A percentile compares a stretch with the other conserved stretches of the same genome.
These are phyloP conservation scores for Liquidambar formosana DNA, from an alignment of 164 flowering plant genomes.

Conservation along the genomic window DNA sequence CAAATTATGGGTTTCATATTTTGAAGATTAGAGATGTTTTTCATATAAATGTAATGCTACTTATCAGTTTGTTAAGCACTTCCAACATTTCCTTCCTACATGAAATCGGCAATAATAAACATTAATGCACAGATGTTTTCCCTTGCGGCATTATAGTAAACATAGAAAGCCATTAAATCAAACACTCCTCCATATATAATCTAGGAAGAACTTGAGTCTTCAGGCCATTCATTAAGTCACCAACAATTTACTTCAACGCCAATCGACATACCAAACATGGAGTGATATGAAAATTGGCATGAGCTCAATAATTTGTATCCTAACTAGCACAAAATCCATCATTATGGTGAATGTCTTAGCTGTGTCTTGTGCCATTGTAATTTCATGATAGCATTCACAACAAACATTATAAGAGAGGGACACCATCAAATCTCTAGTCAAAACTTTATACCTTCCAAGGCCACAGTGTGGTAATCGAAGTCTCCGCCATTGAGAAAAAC, in stretches of 20 bases:
- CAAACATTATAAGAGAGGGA: background rate
- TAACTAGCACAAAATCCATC: too few relatives aligned
- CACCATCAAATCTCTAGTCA: background rate
- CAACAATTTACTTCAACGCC: background rate
- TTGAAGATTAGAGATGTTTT: background rate
- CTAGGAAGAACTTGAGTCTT: too few relatives aligned
- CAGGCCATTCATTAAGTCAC: background rate
- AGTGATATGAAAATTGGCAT: too few relatives aligned
- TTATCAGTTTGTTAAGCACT: background rate
- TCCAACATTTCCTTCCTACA: background rate
- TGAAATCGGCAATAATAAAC: background rate
- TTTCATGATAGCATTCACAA: too few relatives aligned
- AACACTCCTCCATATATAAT: too few relatives aligned
- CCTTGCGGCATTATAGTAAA: background rate
- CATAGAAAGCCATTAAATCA: background rate
- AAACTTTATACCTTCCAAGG: conserved; percentile 90
- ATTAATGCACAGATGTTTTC: background rate
- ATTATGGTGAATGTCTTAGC: too few relatives aligned
- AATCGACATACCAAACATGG: background rate
- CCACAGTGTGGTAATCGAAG: conserved; percentile 97
- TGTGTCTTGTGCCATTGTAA: too few relatives aligned
- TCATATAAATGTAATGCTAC: background rate
- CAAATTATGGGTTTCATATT: background rate
- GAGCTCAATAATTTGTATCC: too few relatives aligned
- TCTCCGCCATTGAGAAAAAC: conserved; percentile 98